These are phyloP conservation scores for Suillus cothurnatus DNA, from an alignment of 768 basidiomycete species.

Conservation along the genomic window DNA sequence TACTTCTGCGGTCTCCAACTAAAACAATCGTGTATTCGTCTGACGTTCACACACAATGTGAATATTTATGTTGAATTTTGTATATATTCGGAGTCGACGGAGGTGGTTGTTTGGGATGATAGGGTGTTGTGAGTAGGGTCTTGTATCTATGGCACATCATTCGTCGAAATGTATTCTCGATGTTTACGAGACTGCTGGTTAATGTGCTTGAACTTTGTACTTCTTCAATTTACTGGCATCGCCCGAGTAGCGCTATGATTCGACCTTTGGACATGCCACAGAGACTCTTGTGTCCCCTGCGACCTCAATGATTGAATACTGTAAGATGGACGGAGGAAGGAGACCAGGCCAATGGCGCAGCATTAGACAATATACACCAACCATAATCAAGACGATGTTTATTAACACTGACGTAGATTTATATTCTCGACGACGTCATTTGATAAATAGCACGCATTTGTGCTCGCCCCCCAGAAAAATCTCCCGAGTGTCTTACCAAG, in stretches of 20 bases:
- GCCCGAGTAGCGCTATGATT: neutral
- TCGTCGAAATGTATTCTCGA: neutral
- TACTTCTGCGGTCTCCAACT: conserved; percentile 22
- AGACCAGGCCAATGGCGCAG: neutral
- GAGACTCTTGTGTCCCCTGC: neutral
- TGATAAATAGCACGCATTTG: neutral
- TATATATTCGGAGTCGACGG: neutral
- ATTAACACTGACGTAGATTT: neutral
- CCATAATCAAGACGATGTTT: neutral
- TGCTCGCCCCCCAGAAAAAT: neutral
- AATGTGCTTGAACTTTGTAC: neutral
- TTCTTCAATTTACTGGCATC: neutral
- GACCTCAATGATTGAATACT: neutral
- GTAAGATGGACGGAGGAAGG: neutral
- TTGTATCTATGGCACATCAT: neutral
- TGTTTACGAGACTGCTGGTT: neutral
- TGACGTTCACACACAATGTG: neutral
- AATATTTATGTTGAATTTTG: neutral
- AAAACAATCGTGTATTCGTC: neutral
- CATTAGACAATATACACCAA: neutral
- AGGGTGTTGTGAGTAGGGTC: neutral
- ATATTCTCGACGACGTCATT: neutral
- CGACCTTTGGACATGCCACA: neutral
- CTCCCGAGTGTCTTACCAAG: neutral
- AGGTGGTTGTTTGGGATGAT: neutral